Percentiles rank a stretch among this genome's conserved stretches.
phyloP scores from a whole-genome alignment of 192 early-diverging fungal genomes.

The Thamnidium elegans region DNA sequence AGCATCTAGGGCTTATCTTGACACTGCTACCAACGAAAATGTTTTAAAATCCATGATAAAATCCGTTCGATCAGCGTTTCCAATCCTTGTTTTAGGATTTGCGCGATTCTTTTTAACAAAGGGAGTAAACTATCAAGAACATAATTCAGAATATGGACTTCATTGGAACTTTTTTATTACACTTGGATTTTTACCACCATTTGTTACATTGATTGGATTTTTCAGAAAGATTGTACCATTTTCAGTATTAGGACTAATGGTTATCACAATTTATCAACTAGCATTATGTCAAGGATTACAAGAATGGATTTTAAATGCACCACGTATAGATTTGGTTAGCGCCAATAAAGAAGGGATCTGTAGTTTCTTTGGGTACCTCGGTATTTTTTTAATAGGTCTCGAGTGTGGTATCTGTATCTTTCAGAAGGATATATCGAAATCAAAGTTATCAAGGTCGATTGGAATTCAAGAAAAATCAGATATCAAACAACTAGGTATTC shows the following conservation, averaged over 20 bases:
- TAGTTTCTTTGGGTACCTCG: slow-evolving; percentile 79
- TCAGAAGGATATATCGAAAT: neutral
- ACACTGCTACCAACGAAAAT: slow-evolving; percentile 27
- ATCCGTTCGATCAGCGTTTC: slow-evolving; percentile 56
- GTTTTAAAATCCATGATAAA: slow-evolving; percentile 31
- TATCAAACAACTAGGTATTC: slow-evolving; percentile 37
- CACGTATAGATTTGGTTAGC: slow-evolving; percentile 66
- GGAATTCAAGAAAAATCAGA: neutral
- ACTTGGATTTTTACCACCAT: slow-evolving; percentile 78
- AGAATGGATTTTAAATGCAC: slow-evolving; percentile 73
- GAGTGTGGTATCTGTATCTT: slow-evolving; percentile 67
- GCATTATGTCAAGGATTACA: slow-evolving; percentile 58
- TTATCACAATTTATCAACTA: slow-evolving; percentile 59
- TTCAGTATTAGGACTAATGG: slow-evolving; percentile 46
- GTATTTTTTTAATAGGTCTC: slow-evolving; percentile 78
- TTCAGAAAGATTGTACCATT: slow-evolving; percentile 56
- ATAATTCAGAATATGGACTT: slow-evolving; percentile 91
- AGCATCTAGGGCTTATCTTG: slow-evolving; percentile 57
- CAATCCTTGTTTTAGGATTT: slow-evolving; percentile 74
- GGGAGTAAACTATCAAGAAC: slow-evolving; percentile 88
- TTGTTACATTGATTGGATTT: slow-evolving; percentile 62
- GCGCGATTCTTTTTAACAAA: slow-evolving; percentile 68
- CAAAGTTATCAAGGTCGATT: neutral
- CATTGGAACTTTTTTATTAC: slow-evolving; percentile 99
- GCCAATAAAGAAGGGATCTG: slow-evolving; percentile 91